phyloP scores from a whole-genome alignment of 2,329 filamentous ascomycete species.

The Botrytis paeoniae region DNA sequence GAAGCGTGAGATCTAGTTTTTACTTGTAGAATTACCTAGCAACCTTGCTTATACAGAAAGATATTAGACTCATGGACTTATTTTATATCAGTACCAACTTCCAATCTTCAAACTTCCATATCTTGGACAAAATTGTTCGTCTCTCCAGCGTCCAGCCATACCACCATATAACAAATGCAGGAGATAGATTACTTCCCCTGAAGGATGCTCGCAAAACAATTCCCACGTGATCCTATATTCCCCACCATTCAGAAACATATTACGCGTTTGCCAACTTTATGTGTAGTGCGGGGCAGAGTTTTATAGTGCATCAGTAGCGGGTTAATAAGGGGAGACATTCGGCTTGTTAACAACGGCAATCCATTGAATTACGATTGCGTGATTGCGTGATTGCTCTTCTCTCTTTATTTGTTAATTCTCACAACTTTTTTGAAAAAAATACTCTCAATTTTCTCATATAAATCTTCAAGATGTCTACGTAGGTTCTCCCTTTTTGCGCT shows the following conservation, averaged over 20 bases:
- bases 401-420: not conserved
- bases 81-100: not conserved
- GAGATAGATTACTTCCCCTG: not conserved
- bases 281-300: constrained; percentile 19
- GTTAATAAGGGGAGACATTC: constrained; percentile 11
- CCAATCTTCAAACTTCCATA: not conserved
- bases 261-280: constrained; percentile 8
- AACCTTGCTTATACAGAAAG: not conserved
- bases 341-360: not conserved
- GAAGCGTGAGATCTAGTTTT: not conserved
- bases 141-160: not conserved
- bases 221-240: not conserved
- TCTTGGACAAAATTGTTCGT: not conserved
- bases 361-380: constrained; percentile 7
- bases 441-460: not conserved
- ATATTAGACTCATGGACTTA: not conserved
- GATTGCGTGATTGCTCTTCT: not conserved
- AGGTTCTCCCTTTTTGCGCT: not conserved
- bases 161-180: not conserved
- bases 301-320: constrained; percentile 12
- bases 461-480: constrained; percentile 18
- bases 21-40: not conserved
- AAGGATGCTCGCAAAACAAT: not conserved
- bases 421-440: not conserved
- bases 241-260: constrained; percentile 2